A percentile compares a stretch with the other conserved stretches of the same genome.
phyloP scores from a whole-genome alignment of 2,329 filamentous ascomycete genomes.

The Neonectria magnoliae region DNA sequence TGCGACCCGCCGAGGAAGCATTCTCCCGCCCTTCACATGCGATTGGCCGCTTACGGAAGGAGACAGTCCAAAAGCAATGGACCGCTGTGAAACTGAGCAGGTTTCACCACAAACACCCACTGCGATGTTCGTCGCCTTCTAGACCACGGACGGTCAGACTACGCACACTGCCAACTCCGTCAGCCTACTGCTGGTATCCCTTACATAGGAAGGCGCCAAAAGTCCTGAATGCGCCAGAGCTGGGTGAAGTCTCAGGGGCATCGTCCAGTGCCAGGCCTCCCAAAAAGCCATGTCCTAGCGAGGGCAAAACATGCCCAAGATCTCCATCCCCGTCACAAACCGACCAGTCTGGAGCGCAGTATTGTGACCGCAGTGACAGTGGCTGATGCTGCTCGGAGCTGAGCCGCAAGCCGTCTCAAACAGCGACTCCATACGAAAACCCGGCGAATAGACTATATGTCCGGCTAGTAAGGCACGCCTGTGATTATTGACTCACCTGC shows the following conservation, averaged over 20 bases:
- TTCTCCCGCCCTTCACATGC: neutral
- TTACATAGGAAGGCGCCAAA: neutral
- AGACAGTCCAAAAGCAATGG: slow-evolving; percentile 11
- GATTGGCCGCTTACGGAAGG: slow-evolving; percentile 5
- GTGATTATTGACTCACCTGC: slow-evolving; percentile 25
- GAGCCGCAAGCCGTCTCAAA: slow-evolving; percentile 27
- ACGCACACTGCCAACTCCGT: neutral
- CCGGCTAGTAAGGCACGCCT: slow-evolving; percentile 9
- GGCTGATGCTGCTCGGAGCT: slow-evolving; percentile 24
- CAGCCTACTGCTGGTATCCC: slow-evolving; percentile 3
- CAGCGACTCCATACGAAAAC: slow-evolving; percentile 23
- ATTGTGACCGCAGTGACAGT: slow-evolving; percentile 26
- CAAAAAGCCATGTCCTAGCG: slow-evolving; percentile 22
- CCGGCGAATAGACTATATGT: neutral
- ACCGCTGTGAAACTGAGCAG: slow-evolving; percentile 34
- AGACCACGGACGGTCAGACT: neutral
- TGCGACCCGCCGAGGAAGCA: slow-evolving; percentile 2
- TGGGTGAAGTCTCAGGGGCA: slow-evolving; percentile 28
- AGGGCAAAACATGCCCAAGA: slow-evolving; percentile 26
- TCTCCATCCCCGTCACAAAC: slow-evolving; percentile 21
- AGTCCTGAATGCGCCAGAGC: slow-evolving; percentile 12
- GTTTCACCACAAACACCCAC: slow-evolving; percentile 36
- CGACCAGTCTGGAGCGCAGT: slow-evolving; percentile 21
- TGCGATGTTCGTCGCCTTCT: neutral
- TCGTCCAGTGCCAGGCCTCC: slow-evolving; percentile 18